Percentiles rank a stretch among this genome's conserved stretches.
These are phyloP conservation scores for Trichosanthes truncata DNA, from an alignment of 306 rosid genomes.

Conservation along the genomic window DNA sequence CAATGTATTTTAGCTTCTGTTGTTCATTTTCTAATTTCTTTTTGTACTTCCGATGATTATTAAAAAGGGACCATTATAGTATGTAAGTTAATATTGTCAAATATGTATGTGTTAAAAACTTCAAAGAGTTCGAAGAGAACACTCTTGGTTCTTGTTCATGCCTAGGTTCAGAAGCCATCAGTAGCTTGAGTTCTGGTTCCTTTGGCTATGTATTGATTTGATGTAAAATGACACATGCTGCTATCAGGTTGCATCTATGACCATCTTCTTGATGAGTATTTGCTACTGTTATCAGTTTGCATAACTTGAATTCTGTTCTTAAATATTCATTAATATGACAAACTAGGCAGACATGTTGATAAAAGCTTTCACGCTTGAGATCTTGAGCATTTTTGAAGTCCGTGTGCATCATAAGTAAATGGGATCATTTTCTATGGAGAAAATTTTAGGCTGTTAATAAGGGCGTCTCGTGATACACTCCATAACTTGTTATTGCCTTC, in stretches of 20 bases:
- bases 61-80: not conserved
- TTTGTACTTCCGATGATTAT: not conserved
- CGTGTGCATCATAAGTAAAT: not conserved
- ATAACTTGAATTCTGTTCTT: not conserved
- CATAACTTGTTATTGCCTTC: slow-evolving; percentile 5
- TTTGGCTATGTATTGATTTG: not conserved
- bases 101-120: not conserved
- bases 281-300: not conserved
- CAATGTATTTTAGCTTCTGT: not conserved
- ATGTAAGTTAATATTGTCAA: not conserved
- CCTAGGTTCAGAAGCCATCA: not conserved
- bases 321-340: not conserved
- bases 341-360: not conserved
- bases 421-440: not conserved
- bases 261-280: not conserved
- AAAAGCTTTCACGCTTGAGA: not conserved
- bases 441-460: slow-evolving; percentile 8
- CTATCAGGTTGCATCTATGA: not conserved
- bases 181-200: not conserved
- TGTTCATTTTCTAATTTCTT: not conserved
- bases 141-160: not conserved
- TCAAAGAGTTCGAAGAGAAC: not conserved
- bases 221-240: not conserved
- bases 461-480: slow-evolving; percentile 9
- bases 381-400: not conserved